Conservation (phyloP, 2,329 filamentous ascomycete genomes). For the Aspergillus bombycis region DNA sequence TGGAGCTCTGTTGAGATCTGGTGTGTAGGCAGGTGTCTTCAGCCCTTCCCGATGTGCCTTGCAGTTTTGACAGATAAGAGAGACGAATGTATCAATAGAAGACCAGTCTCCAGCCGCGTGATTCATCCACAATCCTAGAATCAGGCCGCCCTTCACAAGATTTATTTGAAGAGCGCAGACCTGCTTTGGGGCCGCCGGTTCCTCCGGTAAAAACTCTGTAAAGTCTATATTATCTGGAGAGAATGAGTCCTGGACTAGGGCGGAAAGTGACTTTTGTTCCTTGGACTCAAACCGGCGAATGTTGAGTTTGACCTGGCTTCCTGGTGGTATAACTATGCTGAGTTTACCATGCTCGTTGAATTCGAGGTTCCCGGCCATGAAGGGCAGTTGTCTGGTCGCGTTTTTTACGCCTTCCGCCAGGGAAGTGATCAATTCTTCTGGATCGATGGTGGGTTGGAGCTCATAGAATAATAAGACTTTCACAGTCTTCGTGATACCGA, state of each 20-base stretch:
- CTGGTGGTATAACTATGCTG: constrained; percentile 15
- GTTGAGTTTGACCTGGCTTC: constrained; percentile 11
- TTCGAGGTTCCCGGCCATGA: constrained; percentile 24
- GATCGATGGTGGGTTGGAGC: constrained; percentile 12
- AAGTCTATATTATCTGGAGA: constrained; percentile 16
- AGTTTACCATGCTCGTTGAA: constrained; percentile 19
- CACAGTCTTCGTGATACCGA: constrained; percentile 23
- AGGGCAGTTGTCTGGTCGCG: constrained; percentile 21
- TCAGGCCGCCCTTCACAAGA: constrained; percentile 24
- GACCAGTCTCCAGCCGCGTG: constrained; percentile 29
- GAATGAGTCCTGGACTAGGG: constrained; percentile 16
- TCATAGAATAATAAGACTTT: constrained; percentile 26
- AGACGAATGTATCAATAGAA: constrained; percentile 26
- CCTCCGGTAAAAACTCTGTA: constrained; percentile 16
- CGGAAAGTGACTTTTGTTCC: constrained; percentile 18
- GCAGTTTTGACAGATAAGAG: constrained; percentile 24
- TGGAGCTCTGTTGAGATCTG: constrained; percentile 23
- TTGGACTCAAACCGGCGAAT: constrained; percentile 12
- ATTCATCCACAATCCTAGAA: constrained; percentile 23
- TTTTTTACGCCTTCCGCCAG: constrained; percentile 23
- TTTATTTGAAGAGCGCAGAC: constrained; percentile 27
- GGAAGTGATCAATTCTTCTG: constrained; percentile 18
- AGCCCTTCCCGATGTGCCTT: constrained; percentile 21
- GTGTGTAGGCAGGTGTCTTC: constrained; percentile 19
- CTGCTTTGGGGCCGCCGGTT: constrained; percentile 8